Percentiles rank a stretch among this genome's conserved stretches.
Conservation (phyloP, 2,329 filamentous ascomycete genomes). For the Cladophialophora carrionii region DNA sequence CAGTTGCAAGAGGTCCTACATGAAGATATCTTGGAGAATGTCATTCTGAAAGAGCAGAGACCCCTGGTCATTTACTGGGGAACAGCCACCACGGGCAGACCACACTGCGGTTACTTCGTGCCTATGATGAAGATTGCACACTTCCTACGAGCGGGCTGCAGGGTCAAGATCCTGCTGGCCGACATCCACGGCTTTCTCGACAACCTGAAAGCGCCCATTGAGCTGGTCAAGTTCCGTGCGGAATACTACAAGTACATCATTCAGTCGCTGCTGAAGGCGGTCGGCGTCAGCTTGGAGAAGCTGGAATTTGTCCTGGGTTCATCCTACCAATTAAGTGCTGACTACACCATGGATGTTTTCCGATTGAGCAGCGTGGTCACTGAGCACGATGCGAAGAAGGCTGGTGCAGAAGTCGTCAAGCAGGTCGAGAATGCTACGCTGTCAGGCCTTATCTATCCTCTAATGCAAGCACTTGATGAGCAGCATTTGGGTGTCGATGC, state of each 20-base stretch:
- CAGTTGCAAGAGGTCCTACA: slow-evolving; percentile 84
- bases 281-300: slow-evolving; percentile 76
- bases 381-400: slow-evolving; percentile 83
- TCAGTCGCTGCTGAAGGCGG: slow-evolving; percentile 72
- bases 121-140: slow-evolving; percentile 88
- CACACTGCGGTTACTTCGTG: slow-evolving; percentile 88
- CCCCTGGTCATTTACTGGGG: slow-evolving; percentile 84
- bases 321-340: slow-evolving; percentile 69
- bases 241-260: slow-evolving; percentile 83
- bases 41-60: slow-evolving; percentile 62
- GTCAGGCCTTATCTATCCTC: slow-evolving; percentile 76
- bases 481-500: slow-evolving; percentile 84
- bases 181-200: slow-evolving; percentile 64
- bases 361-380: slow-evolving; percentile 71
- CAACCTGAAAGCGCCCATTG: slow-evolving; percentile 74
- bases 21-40: slow-evolving; percentile 56
- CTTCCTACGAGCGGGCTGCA: slow-evolving; percentile 80
- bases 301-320: slow-evolving; percentile 84
- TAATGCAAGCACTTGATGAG: slow-evolving; percentile 91
- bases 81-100: slow-evolving; percentile 81
- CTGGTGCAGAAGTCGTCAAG: slow-evolving; percentile 92
- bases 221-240: slow-evolving; percentile 79
- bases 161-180: slow-evolving; percentile 73
- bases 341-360: slow-evolving; percentile 89
- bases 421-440: slow-evolving; percentile 77